A percentile compares a stretch with the other conserved stretches of the same genome.
These are phyloP conservation scores for Areca catechu DNA, from an alignment of 176 grass and related monocot species.

Conservation along the genomic window DNA sequence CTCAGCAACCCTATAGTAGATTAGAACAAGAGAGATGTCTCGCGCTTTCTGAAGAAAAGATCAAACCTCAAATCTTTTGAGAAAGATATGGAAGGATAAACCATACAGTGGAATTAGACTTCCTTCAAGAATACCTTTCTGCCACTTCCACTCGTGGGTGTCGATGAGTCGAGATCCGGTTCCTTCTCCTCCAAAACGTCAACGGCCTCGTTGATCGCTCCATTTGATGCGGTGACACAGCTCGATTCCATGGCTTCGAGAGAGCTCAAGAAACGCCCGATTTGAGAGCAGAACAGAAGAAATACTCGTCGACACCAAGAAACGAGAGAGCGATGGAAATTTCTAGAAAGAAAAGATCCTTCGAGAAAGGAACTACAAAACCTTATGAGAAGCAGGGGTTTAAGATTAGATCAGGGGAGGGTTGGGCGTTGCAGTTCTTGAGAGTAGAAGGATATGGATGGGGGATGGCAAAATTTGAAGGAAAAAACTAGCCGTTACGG, in stretches of 20 bases:
- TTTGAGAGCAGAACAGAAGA: too few species aligned
- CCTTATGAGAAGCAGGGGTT: too few species aligned
- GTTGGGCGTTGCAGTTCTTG: too few species aligned
- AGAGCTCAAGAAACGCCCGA: not conserved
- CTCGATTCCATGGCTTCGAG: conserved; percentile 5
- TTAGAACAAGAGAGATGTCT: not conserved
- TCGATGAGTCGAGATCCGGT: conserved; percentile 8
- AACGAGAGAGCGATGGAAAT: too few species aligned
- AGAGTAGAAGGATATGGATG: too few species aligned
- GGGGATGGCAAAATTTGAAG: too few species aligned
- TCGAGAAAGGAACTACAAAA: too few species aligned
- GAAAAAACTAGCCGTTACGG: too few species aligned
- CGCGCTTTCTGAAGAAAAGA: not conserved
- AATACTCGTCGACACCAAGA: too few species aligned
- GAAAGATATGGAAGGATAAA: not conserved
- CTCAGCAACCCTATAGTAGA: not conserved
- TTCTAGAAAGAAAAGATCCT: too few species aligned
- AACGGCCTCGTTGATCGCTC: not conserved
- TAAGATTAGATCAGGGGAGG: too few species aligned
- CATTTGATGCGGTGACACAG: not conserved
- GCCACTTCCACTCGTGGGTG: conserved; percentile 14
- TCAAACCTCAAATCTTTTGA: not conserved
- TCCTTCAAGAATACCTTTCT: conserved; percentile 27
- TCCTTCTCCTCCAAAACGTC: conserved; percentile 14
- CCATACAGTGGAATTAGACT: not conserved